These are phyloP conservation scores for Ramaria sp. DNA, from an alignment of 768 basidiomycete species.

Conservation along the genomic window DNA sequence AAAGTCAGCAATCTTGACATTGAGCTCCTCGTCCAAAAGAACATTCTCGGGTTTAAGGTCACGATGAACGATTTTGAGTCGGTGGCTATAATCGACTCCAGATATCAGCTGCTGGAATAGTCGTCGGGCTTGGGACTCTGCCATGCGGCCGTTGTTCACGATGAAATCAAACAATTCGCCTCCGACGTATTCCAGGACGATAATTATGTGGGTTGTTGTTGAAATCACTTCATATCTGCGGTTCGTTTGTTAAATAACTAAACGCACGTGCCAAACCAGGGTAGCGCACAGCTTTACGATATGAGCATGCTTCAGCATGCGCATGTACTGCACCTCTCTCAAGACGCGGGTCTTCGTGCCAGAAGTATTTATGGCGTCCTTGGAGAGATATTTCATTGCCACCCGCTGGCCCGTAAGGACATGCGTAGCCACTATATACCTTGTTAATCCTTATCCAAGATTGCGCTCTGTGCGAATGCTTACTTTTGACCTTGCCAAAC, in stretches of 20 bases:
- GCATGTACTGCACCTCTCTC: slow-evolving; percentile 95
- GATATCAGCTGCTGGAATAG: slow-evolving; percentile 99
- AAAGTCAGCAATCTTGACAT: slow-evolving; percentile 99
- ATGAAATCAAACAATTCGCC: slow-evolving; percentile 99
- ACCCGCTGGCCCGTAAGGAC: slow-evolving; percentile 91
- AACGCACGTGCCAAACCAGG: neutral
- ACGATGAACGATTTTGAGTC: slow-evolving; percentile 93
- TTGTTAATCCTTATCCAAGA: neutral
- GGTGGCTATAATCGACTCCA: slow-evolving; percentile 94
- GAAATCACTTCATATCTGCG: slow-evolving; percentile 79
- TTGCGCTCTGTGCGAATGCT: slow-evolving; percentile 23
- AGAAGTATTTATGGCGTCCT: slow-evolving; percentile 83
- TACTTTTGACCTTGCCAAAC: slow-evolving; percentile 98
- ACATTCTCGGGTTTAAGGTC: slow-evolving; percentile 98
- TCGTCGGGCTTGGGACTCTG: slow-evolving; percentile 73
- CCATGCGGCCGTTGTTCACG: slow-evolving; percentile 86
- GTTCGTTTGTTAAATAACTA: slow-evolving; percentile 6
- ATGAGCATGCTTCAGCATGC: slow-evolving; percentile 86
- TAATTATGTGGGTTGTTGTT: slow-evolving; percentile 91
- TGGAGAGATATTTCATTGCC: slow-evolving; percentile 96
- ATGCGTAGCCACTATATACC: slow-evolving; percentile 72
- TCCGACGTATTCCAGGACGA: slow-evolving; percentile 93
- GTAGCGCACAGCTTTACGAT: slow-evolving; percentile 86
- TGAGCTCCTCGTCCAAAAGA: slow-evolving; percentile 71
- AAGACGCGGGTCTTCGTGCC: slow-evolving; percentile 89